phyloP scores from a whole-genome alignment of 495 filamentous ascomycete species.

The Tricharina praecox region DNA sequence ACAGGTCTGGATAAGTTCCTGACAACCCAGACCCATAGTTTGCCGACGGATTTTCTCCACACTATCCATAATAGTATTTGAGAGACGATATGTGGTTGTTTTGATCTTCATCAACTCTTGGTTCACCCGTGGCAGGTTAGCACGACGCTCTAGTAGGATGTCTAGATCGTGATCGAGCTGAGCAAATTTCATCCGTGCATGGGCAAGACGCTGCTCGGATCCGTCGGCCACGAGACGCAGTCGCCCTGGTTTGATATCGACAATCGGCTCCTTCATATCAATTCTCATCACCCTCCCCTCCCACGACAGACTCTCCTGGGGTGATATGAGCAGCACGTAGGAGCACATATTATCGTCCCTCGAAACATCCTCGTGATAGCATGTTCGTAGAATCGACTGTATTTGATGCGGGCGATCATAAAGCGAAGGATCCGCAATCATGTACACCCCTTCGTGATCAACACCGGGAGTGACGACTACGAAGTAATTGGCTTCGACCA shows the following conservation, averaged over 20 bases:
- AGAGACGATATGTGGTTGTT: conserved; percentile 85
- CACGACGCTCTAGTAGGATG: conserved; percentile 76
- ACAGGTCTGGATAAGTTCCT: conserved; percentile 94
- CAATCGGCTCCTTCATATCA: conserved; percentile 54
- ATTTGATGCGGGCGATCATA: conserved; percentile 60
- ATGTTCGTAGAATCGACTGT: conserved; percentile 68
- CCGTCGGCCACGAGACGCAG: conserved; percentile 82
- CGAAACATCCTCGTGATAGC: conserved; percentile 56
- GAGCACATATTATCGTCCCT: conserved; percentile 54
- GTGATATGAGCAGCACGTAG: conserved; percentile 71
- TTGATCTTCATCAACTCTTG: conserved; percentile 85
- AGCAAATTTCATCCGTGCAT: conserved; percentile 58
- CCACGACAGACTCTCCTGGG: conserved; percentile 66
- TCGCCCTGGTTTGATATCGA: conserved; percentile 73
- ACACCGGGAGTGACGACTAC: conserved; percentile 49
- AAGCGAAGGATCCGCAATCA: conserved; percentile 71
- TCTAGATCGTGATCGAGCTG: conserved; percentile 65
- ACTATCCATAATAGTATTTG: conserved; percentile 98
- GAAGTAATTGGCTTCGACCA: conserved; percentile 78
- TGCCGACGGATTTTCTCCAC: conserved; percentile 81
- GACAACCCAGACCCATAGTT: conserved; percentile 68
- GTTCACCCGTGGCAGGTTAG: conserved; percentile 84
- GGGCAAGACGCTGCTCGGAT: conserved; percentile 57
- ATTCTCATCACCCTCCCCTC: conserved; percentile 57
- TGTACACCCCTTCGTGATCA: conserved; percentile 56